Evolutionary conservation across 164 flowering plant species (phyloP).

Genomic region (Macadamia integrifolia): DNA sequence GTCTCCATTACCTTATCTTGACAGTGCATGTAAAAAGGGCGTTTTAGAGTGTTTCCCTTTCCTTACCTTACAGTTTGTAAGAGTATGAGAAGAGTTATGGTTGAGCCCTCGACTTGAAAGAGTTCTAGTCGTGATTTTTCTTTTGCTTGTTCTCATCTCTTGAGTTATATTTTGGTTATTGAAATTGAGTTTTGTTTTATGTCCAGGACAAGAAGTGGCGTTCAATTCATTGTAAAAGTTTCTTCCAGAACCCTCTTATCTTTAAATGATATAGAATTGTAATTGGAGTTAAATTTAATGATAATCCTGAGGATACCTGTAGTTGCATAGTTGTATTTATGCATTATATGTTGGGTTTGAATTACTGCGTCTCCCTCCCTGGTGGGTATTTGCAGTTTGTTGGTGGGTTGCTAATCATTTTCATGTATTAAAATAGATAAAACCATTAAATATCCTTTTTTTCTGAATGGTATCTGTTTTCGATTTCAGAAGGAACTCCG

Average conservation of each 20-base stretch:
- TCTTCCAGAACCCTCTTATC: no score
- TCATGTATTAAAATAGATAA: not conserved
- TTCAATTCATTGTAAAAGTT: no score
- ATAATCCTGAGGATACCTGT: no score
- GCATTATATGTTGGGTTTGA: not conserved
- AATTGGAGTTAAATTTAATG: no score
- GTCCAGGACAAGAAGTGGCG: not conserved
- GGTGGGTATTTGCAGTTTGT: no score
- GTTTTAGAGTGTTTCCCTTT: no score
- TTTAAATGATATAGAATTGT: no score
- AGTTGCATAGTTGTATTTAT: not conserved
- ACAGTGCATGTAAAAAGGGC: no score
- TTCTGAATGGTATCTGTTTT: slow-evolving; percentile 7
- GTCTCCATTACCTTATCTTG: no score
- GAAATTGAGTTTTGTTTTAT: not conserved
- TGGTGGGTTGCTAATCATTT: not conserved
- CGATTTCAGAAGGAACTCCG: slow-evolving; percentile 59
- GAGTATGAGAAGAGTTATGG: no score
- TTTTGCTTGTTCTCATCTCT: not conserved
- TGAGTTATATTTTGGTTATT: not conserved
- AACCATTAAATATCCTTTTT: not conserved
- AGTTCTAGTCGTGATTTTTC: not conserved
- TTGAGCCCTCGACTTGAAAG: not conserved
- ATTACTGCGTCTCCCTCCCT: not conserved
- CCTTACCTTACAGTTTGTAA: no score